Base-by-base conservation (phyloP, 768 basidiomycete genomes). In the Cubamyces sp. region DNA sequence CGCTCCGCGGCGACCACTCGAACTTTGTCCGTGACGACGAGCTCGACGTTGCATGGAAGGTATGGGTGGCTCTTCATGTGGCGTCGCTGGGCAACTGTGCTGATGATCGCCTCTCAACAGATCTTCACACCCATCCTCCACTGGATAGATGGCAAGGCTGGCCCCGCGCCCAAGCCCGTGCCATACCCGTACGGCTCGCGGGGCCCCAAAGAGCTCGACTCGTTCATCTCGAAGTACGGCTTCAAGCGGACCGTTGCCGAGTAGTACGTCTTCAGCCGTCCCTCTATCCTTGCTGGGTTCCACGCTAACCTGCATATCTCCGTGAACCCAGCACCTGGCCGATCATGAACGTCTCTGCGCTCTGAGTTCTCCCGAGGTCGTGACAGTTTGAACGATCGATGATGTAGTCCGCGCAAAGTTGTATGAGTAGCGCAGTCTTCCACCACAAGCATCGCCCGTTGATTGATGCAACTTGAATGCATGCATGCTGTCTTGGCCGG, bases 1-100 rank as follows among this genome's bases (percentile, higher is more conserved):
- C 94, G 15, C 83, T 99, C 75, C 92, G 89, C 74, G 96, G 96
- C n/a, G 96, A 99, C 71, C 96, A 98, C 77, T 96, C 94, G 26
- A 99, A 99, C 81, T 99, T 99, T 80, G 96, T 99, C 60, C 87
- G 96, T 64, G 85, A 98, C 74, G 96, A 99, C 75, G 96, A 99
- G 76, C 82, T 99, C 68, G 96, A 98, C 70, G 88, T 90, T 54
- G 97, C 96, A 2, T 99, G 96, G 96, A 97, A 96, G 88, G 93
- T 92, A 51, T 49, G 83, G 74, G 55, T 42, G 40, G 16, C 58
- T 19, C 25, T 14, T 14, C 37, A 48, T 12, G 21, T 25, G 11
- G 12, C 2, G 26, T 3, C 37, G 18, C 11, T 4, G 25, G 40
- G 19, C 7, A 28, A 14, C 9, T 14, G 11, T 3, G 15, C 51